Percentiles rank a stretch among this genome's conserved stretches.
Conservation (phyloP, 2,329 filamentous ascomycete genomes). For the Daldinia eschscholtzii region DNA sequence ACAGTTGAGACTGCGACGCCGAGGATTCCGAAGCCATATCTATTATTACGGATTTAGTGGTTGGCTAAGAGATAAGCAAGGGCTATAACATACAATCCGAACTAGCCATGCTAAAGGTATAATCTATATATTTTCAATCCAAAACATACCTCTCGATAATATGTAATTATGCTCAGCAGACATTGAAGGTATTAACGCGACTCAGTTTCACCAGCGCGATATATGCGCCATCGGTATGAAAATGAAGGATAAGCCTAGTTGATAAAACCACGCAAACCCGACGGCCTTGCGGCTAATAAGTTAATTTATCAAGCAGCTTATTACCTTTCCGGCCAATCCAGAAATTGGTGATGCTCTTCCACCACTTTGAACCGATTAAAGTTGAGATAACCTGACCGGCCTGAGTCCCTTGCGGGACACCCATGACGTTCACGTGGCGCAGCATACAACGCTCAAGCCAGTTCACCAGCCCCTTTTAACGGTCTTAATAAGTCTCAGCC, state of each 20-base stretch:
- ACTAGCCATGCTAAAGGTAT: not conserved
- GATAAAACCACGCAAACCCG: not conserved
- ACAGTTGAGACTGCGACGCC: not conserved
- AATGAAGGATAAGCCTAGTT: not conserved
- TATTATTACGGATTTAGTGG: not conserved
- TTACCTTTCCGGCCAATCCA: not conserved
- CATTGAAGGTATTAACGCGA: not conserved
- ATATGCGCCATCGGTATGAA: not conserved
- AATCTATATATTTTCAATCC: not conserved
- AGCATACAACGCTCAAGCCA: not conserved
- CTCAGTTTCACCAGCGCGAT: not conserved
- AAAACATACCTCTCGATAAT: not conserved
- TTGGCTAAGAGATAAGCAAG: not conserved
- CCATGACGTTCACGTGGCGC: conserved; percentile 3
- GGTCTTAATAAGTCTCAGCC: not conserved
- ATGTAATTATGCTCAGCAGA: too few relatives aligned
- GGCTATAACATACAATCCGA: not conserved
- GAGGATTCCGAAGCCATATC: conserved; percentile 17
- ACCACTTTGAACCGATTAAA: not conserved
- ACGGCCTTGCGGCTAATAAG: not conserved
- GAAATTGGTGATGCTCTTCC: not conserved
- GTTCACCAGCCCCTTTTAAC: not conserved
- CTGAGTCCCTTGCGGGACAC: conserved; percentile 4
- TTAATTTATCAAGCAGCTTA: not conserved
- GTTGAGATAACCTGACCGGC: conserved; percentile 1